Percentiles rank a stretch among this genome's conserved stretches.
phyloP scores from a whole-genome alignment of 2,329 filamentous ascomycete genomes.

The Claviceps pusilla region DNA sequence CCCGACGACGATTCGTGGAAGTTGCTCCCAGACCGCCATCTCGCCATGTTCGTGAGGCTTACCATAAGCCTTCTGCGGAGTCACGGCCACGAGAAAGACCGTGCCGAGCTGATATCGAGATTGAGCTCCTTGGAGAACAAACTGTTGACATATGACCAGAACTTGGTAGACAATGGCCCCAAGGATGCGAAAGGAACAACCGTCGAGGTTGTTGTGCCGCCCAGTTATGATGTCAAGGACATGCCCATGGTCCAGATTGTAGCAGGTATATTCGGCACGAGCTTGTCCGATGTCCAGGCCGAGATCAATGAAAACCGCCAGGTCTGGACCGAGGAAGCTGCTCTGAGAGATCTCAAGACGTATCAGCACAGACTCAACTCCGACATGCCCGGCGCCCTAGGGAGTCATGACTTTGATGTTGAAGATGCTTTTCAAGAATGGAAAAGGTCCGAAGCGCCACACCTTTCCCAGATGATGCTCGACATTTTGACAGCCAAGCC shows the following conservation, averaged over 20 bases:
- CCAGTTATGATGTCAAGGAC: slow-evolving; percentile 88
- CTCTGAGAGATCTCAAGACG: slow-evolving; percentile 77
- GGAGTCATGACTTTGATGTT: slow-evolving; percentile 73
- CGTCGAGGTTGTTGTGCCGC: slow-evolving; percentile 66
- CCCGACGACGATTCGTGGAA: slow-evolving; percentile 81
- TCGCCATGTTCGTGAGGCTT: slow-evolving; percentile 84
- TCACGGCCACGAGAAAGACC: slow-evolving; percentile 71
- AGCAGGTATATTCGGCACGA: slow-evolving; percentile 69
- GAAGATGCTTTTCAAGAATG: slow-evolving; percentile 80
- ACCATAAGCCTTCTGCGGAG: slow-evolving; percentile 67
- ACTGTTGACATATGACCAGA: slow-evolving; percentile 83
- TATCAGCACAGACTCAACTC: slow-evolving; percentile 83
- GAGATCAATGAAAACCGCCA: slow-evolving; percentile 73
- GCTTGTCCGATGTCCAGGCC: slow-evolving; percentile 63
- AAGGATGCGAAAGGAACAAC: slow-evolving; percentile 29
- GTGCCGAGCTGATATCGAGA: slow-evolving; percentile 67
- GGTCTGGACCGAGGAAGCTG: slow-evolving; percentile 82
- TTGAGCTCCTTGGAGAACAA: slow-evolving; percentile 80
- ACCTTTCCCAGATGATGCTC: slow-evolving; percentile 85
- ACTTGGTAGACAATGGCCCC: slow-evolving; percentile 36
- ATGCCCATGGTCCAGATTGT: slow-evolving; percentile 89
- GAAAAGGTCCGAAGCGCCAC: slow-evolving; percentile 78
- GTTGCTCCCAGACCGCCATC: slow-evolving; percentile 79
- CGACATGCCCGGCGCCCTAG: slow-evolving; percentile 61
- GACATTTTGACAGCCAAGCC: slow-evolving; percentile 78